A percentile compares a stretch with the other conserved stretches of the same genome.
Evolutionary conservation across 306 rosid species (phyloP).

Genomic region (Carpinus fangiana): DNA sequence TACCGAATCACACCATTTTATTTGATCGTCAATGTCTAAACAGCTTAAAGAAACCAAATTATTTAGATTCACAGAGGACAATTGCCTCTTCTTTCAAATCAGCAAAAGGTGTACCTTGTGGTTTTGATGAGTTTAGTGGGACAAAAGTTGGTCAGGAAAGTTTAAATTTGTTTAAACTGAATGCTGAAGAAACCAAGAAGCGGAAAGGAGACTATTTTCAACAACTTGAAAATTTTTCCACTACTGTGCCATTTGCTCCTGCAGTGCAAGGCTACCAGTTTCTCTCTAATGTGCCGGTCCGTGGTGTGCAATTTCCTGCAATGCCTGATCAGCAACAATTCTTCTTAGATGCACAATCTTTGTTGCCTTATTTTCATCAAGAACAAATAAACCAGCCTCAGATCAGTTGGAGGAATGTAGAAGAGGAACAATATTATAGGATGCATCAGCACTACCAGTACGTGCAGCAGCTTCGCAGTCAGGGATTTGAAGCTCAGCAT

Average conservation of each 20-base stretch:
- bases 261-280: conserved; percentile 31
- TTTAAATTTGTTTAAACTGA: conserved; percentile 26
- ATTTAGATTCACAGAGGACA: conserved; percentile 24
- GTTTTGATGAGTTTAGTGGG: conserved; percentile 26
- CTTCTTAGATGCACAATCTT: conserved; percentile 27
- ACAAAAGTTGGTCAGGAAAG: conserved; percentile 33
- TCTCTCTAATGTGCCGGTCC: conserved; percentile 37
- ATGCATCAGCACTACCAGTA: conserved; percentile 30
- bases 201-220: conserved; percentile 20
- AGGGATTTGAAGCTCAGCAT: conserved; percentile 37
- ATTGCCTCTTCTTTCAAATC: conserved; percentile 30
- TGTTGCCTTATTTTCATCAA: conserved; percentile 29
- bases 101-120: conserved; percentile 26
- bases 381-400: conserved; percentile 38
- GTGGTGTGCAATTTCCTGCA: conserved; percentile 43
- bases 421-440: conserved; percentile 35
- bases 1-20: conserved; percentile 15
- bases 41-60: conserved; percentile 20
- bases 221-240: conserved; percentile 22
- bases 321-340: conserved; percentile 43
- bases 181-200: conserved; percentile 34
- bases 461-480: conserved; percentile 43
- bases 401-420: conserved; percentile 43
- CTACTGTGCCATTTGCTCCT: conserved; percentile 28
- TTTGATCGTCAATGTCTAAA: conserved; percentile 24